These are phyloP conservation scores for Lachancea kluyveri DNA, from an alignment of 805 yeast species.

Conservation along the genomic window DNA sequence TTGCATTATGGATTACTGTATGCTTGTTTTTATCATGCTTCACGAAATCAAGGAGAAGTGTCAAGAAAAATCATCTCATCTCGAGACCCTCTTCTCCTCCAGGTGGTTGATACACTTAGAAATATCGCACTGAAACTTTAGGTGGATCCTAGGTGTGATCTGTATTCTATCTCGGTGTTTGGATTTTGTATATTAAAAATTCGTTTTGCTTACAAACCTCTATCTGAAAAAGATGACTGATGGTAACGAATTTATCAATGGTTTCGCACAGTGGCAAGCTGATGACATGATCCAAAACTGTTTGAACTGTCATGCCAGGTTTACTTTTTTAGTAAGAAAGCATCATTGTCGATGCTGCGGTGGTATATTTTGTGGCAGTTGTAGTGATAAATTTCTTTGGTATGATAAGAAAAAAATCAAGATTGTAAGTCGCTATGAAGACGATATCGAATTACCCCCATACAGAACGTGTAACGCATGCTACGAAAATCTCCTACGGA, in stretches of 20 bases:
- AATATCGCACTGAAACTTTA: too few relatives aligned
- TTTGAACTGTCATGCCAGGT: conserved; percentile 39
- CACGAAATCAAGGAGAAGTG: too few relatives aligned
- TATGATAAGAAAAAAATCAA: conserved; percentile 24
- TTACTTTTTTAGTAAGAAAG: conserved; percentile 47
- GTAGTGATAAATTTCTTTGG: conserved; percentile 22
- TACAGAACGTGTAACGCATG: conserved; percentile 57
- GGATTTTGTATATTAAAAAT: too few relatives aligned
- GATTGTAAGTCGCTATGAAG: conserved; percentile 18
- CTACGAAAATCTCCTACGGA: conserved; percentile 38
- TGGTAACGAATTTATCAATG: conserved; percentile 14
- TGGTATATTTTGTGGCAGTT: conserved; percentile 48
- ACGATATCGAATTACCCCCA: conserved; percentile 38
- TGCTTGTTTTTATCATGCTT: too few relatives aligned
- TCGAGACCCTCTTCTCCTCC: too few relatives aligned
- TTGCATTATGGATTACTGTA: too few relatives aligned
- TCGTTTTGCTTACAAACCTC: too few relatives aligned
- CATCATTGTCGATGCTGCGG: conserved; percentile 73
- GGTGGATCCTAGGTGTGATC: too few relatives aligned
- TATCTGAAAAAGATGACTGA: conserved; percentile 8
- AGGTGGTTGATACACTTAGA: too few relatives aligned
- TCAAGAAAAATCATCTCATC: too few relatives aligned
- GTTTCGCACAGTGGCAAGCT: conserved; percentile 28
- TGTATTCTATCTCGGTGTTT: too few relatives aligned
- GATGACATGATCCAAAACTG: conserved; percentile 33